Evolutionary conservation across 2,329 filamentous ascomycete genomes (phyloP), one percentile per base, ranked within the genome.

Genomic region (Botrytis galanthina): DNA sequence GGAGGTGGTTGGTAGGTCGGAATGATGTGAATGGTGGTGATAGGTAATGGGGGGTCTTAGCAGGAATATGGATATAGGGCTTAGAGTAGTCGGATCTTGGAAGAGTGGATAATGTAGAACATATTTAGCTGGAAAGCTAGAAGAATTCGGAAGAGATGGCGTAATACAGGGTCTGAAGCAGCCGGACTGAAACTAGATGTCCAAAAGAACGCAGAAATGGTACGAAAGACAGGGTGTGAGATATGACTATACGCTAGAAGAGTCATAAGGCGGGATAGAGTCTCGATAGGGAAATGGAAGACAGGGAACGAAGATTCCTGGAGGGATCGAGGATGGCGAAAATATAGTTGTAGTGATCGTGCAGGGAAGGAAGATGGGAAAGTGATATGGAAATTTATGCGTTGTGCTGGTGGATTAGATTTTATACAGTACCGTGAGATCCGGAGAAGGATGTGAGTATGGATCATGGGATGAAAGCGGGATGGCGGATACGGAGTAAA

Each of bases 21-120:
- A 16, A 66, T 14, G 29, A 4, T 48, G 32, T n/a, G 20, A 32
- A 35, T 7, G n/a, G 14, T 3, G 20, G 42, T 16, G 20, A 32
- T 66, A 42, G 63, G 44, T 18, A 26, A 48, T 51, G 42, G 44
- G 63, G 44, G 22, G n/a, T 66, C 12, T 48, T 74, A 81, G 77
- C 66, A 79, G 80, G 70, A 78, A 79, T 62, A 72, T 78, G 35
- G 78, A 76, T 20, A 73, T n/a, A 44, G 70, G 74, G 26, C 20
- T 54, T 32, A 39, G 60, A 22, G n/a, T 20, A 20, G 9, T 51
- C 12, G 26, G 48, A 54, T n/a, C 48, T 54, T 6, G n/a, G 22
- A 12, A 37, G 10, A 39, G 37, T 48, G 42, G 12, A 48, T 16
- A 32, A 35, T 44, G 32, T 37, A 46, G 22, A 61, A 59, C 39